Percentiles rank a stretch among this genome's conserved stretches.
These are phyloP conservation scores for Naganishia randhawae DNA, from an alignment of 768 basidiomycete genomes.

Conservation along the genomic window DNA sequence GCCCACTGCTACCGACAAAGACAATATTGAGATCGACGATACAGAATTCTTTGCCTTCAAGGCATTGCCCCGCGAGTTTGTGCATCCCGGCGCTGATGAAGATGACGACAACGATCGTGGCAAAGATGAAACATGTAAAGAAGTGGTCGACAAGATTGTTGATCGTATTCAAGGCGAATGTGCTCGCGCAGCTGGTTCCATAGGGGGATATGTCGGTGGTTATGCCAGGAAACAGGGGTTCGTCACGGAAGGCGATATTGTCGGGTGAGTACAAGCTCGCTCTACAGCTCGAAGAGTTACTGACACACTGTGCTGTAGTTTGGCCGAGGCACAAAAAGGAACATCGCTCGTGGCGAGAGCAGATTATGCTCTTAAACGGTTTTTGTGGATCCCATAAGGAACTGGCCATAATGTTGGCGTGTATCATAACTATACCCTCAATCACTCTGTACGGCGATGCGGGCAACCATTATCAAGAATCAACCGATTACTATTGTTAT, in stretches of 20 bases:
- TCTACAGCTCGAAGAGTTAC: conserved; percentile 20
- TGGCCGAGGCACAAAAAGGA: conserved; percentile 76
- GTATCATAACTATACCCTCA: no score
- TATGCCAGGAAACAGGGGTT: conserved; percentile 52
- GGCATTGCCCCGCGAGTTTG: conserved; percentile 47
- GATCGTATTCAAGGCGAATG: conserved; percentile 68
- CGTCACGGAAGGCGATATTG: conserved; percentile 67
- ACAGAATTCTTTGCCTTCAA: conserved; percentile 53
- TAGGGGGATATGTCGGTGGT: conserved; percentile 49
- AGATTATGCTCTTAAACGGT: conserved; percentile 86
- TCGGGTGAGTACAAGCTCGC: conserved; percentile 60
- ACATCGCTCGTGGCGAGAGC: conserved; percentile 85
- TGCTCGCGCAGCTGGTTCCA: conserved; percentile 54
- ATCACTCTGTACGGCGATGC: no score
- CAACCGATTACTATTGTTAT: no score
- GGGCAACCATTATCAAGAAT: no score
- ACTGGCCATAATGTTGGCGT: no score
- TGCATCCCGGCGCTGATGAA: conserved; percentile 30
- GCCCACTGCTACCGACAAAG: not conserved
- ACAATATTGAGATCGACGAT: conserved; percentile 33
- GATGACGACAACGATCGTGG: conserved; percentile 35
- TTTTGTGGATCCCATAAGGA: conserved; percentile 65
- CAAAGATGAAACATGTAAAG: conserved; percentile 60
- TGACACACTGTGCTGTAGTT: conserved; percentile 52
- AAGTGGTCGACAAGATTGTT: conserved; percentile 72